phyloP scores from a whole-genome alignment of 1,139 yeast genomes.

The Candida sojae region DNA sequence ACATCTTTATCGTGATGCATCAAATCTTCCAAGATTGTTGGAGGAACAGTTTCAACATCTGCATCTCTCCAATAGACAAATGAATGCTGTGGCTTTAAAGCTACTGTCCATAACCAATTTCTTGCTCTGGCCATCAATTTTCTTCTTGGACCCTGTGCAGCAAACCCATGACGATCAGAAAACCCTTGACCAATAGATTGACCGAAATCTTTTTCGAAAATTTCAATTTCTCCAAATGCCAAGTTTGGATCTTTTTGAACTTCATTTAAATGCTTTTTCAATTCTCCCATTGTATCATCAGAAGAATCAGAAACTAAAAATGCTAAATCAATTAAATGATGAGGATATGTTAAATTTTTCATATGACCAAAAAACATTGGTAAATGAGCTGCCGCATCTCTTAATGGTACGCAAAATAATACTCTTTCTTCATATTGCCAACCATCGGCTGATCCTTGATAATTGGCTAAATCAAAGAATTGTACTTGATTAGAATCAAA shows the following conservation, averaged over 20 bases:
- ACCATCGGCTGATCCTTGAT: slow-evolving; percentile 47
- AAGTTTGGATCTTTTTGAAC: slow-evolving; percentile 48
- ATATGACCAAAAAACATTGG: slow-evolving; percentile 64
- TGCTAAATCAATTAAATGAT: slow-evolving; percentile 56
- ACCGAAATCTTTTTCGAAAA: slow-evolving; percentile 55
- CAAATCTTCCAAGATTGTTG: slow-evolving; percentile 52
- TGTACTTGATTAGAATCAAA: slow-evolving; percentile 27
- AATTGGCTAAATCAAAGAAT: slow-evolving; percentile 49
- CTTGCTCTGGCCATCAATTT: slow-evolving; percentile 57
- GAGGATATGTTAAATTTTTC: slow-evolving; percentile 60
- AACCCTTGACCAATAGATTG: slow-evolving; percentile 55
- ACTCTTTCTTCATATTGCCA: slow-evolving; percentile 59
- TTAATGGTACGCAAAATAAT: slow-evolving; percentile 56
- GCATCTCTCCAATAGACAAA: slow-evolving; percentile 60
- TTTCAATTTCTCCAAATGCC: slow-evolving; percentile 59
- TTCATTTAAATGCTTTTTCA: slow-evolving; percentile 41
- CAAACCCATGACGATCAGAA: slow-evolving; percentile 54
- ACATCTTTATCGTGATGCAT: slow-evolving; percentile 57
- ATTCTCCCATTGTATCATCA: slow-evolving; percentile 56
- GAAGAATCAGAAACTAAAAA: slow-evolving; percentile 59
- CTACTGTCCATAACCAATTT: slow-evolving; percentile 55
- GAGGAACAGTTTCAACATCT: slow-evolving; percentile 54
- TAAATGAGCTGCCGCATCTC: slow-evolving; percentile 64
- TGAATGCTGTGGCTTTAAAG: slow-evolving; percentile 53
- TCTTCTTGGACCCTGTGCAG: slow-evolving; percentile 56